phyloP scores from a whole-genome alignment of 352 stramenopile genomes.

The Phytopythium kandeliae region DNA sequence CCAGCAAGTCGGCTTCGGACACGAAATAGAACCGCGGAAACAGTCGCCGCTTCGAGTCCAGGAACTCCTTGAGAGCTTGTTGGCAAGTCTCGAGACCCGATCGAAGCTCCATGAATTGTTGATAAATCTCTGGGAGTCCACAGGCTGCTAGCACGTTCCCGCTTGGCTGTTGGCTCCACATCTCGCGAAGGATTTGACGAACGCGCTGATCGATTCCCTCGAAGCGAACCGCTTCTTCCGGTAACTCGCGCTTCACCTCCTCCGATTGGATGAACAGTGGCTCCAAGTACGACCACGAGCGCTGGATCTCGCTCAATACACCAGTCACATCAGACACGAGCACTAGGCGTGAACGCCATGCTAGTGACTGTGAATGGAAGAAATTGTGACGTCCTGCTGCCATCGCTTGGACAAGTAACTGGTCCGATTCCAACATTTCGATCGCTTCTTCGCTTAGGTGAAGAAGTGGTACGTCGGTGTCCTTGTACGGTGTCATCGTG shows the following conservation, averaged over 20 bases:
- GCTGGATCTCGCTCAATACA: constrained; percentile 92
- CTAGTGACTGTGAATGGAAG: constrained; percentile 52
- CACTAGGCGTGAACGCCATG: constrained; percentile 47
- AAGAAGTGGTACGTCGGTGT: constrained; percentile 78
- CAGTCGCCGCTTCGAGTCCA: constrained; percentile 89
- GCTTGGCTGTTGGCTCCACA: constrained; percentile 60
- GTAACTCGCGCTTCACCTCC: constrained; percentile 92
- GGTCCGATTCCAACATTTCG: constrained; percentile 93
- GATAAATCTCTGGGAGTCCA: constrained; percentile 70
- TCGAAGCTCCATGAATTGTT: constrained; percentile 70
- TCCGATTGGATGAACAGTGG: constrained; percentile 94
- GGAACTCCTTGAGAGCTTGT: constrained; percentile 91
- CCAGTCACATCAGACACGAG: constrained; percentile 83
- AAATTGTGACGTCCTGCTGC: constrained; percentile 66
- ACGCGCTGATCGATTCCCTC: constrained; percentile 80
- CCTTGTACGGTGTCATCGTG: constrained; percentile 85
- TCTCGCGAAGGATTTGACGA: constrained; percentile 56
- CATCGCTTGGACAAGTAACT: constrained; percentile 94
- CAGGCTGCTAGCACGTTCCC: constrained; percentile 81
- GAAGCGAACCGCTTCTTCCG: constrained; percentile 88
- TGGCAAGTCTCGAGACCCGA: constrained; percentile 89
- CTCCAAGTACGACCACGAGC: constrained; percentile 94
- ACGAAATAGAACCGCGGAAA: constrained; percentile 96
- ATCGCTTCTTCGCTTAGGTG: constrained; percentile 91
- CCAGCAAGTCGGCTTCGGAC: constrained; percentile 91